Percentiles rank a stretch among this genome's conserved stretches.
These are phyloP conservation scores for Piloderma croceum DNA, from an alignment of 768 basidiomycete genomes.

Conservation along the genomic window DNA sequence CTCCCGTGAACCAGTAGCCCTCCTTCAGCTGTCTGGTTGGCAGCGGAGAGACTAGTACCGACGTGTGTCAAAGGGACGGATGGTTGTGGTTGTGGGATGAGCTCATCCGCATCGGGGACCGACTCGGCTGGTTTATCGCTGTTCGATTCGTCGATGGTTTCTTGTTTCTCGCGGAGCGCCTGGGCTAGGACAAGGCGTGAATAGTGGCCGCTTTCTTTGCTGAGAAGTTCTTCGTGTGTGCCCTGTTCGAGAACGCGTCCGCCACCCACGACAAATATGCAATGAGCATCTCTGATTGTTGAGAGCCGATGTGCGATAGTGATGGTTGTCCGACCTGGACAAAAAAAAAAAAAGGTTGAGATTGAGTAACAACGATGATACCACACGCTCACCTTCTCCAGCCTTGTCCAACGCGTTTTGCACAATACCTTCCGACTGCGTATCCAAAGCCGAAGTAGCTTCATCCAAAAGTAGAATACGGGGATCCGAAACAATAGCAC, in stretches of 20 bases:
- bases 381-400: slow-evolving; percentile 31
- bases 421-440: slow-evolving; percentile 45
- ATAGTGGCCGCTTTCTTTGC: slow-evolving; percentile 35
- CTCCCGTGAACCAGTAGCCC: too few species aligned
- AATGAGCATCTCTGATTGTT: slow-evolving; percentile 36
- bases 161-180: slow-evolving; percentile 29
- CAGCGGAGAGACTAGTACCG: too few species aligned
- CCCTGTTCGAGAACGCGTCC: slow-evolving; percentile 41
- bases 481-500: slow-evolving; percentile 45
- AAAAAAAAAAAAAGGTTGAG: background rate
- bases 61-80: too few species aligned
- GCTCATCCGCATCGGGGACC: slow-evolving; percentile 13
- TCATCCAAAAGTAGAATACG: slow-evolving; percentile 45
- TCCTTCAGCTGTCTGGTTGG: too few species aligned
- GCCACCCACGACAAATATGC: slow-evolving; percentile 39
- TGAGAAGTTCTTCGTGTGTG: slow-evolving; percentile 35
- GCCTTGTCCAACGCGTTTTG: slow-evolving; percentile 52
- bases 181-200: slow-evolving; percentile 38
- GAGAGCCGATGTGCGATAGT: slow-evolving; percentile 37
- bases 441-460: slow-evolving; percentile 45
- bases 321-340: slow-evolving; percentile 44
- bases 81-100: too few species aligned
- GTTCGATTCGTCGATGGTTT: slow-evolving; percentile 14
- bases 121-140: slow-evolving; percentile 4
- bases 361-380: background rate